Percentiles rank a stretch among this genome's conserved stretches.
Evolutionary conservation across 129 eudicot genomes (phyloP).

Genomic region (Kitagawia praeruptora): DNA sequence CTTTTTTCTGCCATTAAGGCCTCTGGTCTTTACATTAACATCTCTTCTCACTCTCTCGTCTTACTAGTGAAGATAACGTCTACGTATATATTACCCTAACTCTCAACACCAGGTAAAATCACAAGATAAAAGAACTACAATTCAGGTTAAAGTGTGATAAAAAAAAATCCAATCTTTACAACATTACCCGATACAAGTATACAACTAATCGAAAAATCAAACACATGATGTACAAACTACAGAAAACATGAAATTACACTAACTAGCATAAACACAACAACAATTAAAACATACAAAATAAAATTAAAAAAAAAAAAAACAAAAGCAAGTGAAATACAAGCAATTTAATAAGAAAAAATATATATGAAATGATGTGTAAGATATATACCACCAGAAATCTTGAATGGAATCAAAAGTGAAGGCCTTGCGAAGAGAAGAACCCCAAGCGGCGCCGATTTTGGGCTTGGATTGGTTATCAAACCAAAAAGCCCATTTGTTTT

Average conservation of each 20-base stretch:
- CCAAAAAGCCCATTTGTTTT: constrained; percentile 55
- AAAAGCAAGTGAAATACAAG: no score
- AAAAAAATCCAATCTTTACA: background rate
- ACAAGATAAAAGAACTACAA: background rate
- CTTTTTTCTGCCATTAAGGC: no score
- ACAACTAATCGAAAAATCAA: background rate
- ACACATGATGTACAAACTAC: background rate
- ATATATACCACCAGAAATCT: constrained; percentile 85
- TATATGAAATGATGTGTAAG: no score
- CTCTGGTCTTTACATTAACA: no score
- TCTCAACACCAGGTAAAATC: background rate
- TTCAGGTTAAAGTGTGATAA: no score
- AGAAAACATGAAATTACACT: no score
- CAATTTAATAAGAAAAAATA: no score
- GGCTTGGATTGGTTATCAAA: constrained; percentile 74
- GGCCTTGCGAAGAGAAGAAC: constrained; percentile 51
- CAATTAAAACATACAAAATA: no score
- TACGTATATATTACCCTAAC: background rate
- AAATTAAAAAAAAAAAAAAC: no score
- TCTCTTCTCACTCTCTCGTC: background rate
- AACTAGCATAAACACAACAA: no score
- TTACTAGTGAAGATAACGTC: no score
- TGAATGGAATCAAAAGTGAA: constrained; percentile 82
- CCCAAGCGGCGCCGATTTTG: constrained; percentile 90
- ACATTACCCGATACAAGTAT: background rate